These are phyloP conservation scores for Balakata baccata DNA, from an alignment of 345 rosid genomes.

Conservation along the genomic window DNA sequence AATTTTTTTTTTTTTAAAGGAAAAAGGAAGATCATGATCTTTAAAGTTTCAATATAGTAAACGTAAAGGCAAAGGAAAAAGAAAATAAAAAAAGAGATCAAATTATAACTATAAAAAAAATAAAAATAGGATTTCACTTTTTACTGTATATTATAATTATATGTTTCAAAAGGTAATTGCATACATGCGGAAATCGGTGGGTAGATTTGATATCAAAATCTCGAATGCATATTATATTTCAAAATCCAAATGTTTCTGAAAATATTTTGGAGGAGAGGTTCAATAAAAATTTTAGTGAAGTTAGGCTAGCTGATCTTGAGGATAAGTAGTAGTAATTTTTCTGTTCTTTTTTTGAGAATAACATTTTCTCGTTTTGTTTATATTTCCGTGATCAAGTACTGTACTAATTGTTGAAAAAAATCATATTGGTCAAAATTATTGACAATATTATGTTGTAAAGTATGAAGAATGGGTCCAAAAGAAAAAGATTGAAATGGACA, in stretches of 20 bases:
- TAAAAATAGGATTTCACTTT: neutral
- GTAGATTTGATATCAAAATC: neutral
- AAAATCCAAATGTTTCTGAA: no score
- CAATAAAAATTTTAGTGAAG: no score
- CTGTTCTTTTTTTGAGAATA: no score
- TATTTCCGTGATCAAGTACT: no score
- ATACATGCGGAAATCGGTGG: neutral
- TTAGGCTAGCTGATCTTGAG: no score
- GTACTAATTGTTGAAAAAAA: neutral
- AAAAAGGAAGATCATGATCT: no score
- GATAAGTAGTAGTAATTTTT: no score
- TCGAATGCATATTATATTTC: neutral
- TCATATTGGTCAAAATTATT: neutral
- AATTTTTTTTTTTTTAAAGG: no score
- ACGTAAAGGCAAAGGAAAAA: neutral
- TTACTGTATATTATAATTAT: neutral
- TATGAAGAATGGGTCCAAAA: neutral
- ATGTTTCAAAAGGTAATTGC: neutral
- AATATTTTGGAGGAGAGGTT: no score
- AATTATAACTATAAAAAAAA: no score
- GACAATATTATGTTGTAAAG: neutral
- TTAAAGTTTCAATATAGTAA: neutral
- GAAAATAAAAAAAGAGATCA: neutral
- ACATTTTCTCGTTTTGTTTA: no score
- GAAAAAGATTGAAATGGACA: neutral